Evolutionary conservation across 768 basidiomycete genomes (phyloP), one percentile per base, ranked within the genome.

Genomic region (Auriscalpium microsporum): DNA sequence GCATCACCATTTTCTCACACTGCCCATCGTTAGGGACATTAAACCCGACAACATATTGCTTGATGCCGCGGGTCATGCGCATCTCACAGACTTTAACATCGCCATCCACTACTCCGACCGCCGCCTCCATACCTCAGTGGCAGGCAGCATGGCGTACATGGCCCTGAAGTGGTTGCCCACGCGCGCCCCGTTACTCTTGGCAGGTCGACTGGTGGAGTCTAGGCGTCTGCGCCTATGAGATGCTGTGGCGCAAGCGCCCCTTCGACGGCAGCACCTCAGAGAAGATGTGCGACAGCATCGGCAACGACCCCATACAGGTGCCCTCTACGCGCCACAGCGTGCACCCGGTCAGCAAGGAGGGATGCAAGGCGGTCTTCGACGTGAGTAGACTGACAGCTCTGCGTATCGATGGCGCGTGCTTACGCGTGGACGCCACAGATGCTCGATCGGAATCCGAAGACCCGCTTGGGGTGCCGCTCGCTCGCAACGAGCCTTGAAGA

Each of bases 111-210:
- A 93, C 68, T 95, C 94, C 10, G 89, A 91, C 57, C 79, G 86
- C 52, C 81, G 94, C 37, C 65, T 88, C 58, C 86, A 98, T 69
- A 93, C 90, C 0, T 92, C 90, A 57, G 89, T 99, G 14, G 95
- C 96, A 8, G 96, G 96, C 4, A 94, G 90, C 65, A 94, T 99
- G 92, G 95, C 96, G 0, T 99, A 99, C 73, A 99, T 99, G 96
- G 94, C 94, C 10, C 95, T 0, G 93, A 99, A 69, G 87, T 99
- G n/a, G 78, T 97, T 45, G 45, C 57, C 28, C 36, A 50, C 3
- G 82, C 81, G 51, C 86, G 89, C 65, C 86, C 84, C 65, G 96
- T 14, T 99, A 99, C 69, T 87, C 88, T 4, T 94, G 90, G 80
- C 84, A 84, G 49, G 81, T 91, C 50, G 94, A 97, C 68, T 96